Conservation (phyloP, 2,329 filamentous ascomycete genomes). For the Knufia fluminis region DNA sequence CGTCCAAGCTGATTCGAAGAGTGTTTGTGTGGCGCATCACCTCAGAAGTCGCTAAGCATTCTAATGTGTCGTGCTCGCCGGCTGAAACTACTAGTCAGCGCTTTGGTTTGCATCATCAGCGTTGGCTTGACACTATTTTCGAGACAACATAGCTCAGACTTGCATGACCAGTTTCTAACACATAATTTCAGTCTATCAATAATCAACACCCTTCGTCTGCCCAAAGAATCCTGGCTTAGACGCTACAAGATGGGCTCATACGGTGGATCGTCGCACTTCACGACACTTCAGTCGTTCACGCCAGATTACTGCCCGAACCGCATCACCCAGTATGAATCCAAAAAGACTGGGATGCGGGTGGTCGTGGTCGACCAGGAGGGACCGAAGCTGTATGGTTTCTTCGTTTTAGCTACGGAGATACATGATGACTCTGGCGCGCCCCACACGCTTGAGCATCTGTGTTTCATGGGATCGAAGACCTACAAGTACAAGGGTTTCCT, state of each 20-base stretch:
- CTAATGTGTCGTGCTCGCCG: neutral
- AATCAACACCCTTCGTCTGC: no score
- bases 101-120: neutral
- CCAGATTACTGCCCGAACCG: conserved; percentile 81
- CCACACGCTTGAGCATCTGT: conserved; percentile 72
- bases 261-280: conserved; percentile 51
- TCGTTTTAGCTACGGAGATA: conserved; percentile 92
- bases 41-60: neutral
- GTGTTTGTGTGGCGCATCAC: neutral
- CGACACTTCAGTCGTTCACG: conserved; percentile 73
- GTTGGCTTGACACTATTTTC: neutral
- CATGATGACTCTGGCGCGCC: conserved; percentile 93
- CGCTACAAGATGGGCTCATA: conserved; percentile 5
- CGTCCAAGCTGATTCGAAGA: neutral
- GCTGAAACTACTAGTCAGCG: neutral
- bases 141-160: neutral
- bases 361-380: conserved; percentile 86
- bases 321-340: conserved; percentile 93
- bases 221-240: no score
- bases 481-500: conserved; percentile 93
- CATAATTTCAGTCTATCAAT: neutral
- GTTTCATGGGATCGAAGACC: conserved; percentile 85
- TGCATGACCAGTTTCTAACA: conserved; percentile 3
- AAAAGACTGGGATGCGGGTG: conserved; percentile 87
- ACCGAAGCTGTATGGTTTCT: conserved; percentile 92